Percentiles rank a stretch among this genome's conserved stretches.
phyloP scores from a whole-genome alignment of 208 protist species.

The Leishmania lainsoni region DNA sequence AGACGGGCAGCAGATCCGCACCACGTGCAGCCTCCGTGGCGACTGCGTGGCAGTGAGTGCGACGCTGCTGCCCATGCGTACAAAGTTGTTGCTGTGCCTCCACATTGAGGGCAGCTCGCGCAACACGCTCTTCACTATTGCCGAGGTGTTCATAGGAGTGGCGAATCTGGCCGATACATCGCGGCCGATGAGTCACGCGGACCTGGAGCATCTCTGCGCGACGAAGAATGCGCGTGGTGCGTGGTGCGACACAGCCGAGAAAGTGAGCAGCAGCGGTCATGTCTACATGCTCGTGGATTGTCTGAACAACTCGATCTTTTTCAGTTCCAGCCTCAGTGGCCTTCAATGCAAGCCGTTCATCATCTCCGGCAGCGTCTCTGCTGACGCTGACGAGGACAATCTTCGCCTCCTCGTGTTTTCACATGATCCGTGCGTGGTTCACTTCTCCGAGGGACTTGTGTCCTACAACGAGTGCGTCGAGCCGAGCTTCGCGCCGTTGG shows the following conservation, averaged over 20 bases:
- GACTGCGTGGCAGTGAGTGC: slow-evolving; percentile 68
- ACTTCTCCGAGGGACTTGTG: slow-evolving; percentile 52
- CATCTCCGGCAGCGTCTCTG: slow-evolving; percentile 50
- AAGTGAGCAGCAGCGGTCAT: slow-evolving; percentile 41
- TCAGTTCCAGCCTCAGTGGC: slow-evolving; percentile 69
- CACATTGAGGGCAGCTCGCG: slow-evolving; percentile 33
- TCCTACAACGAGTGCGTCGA: slow-evolving; percentile 51
- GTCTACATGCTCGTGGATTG: slow-evolving; percentile 76
- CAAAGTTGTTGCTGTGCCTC: slow-evolving; percentile 64
- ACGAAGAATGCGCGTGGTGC: slow-evolving; percentile 77
- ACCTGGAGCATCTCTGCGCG: slow-evolving; percentile 65
- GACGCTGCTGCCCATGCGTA: slow-evolving; percentile 57
- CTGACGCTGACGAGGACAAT: slow-evolving; percentile 49
- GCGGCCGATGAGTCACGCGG: slow-evolving; percentile 44
- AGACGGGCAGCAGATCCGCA: slow-evolving; percentile 43
- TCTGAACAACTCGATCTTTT: slow-evolving; percentile 49
- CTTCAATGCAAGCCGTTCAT: slow-evolving; percentile 69
- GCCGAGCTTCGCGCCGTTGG: slow-evolving; percentile 55
- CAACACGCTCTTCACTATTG: slow-evolving; percentile 38
- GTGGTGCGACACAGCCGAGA: slow-evolving; percentile 76
- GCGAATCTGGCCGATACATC: slow-evolving; percentile 52
- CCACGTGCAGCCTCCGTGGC: slow-evolving; percentile 37
- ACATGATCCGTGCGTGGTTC: slow-evolving; percentile 56
- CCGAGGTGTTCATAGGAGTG: slow-evolving; percentile 78
- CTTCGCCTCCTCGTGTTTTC: slow-evolving; percentile 76